Conservation (phyloP, 805 yeast species). For the Cyberlindnera americana region DNA sequence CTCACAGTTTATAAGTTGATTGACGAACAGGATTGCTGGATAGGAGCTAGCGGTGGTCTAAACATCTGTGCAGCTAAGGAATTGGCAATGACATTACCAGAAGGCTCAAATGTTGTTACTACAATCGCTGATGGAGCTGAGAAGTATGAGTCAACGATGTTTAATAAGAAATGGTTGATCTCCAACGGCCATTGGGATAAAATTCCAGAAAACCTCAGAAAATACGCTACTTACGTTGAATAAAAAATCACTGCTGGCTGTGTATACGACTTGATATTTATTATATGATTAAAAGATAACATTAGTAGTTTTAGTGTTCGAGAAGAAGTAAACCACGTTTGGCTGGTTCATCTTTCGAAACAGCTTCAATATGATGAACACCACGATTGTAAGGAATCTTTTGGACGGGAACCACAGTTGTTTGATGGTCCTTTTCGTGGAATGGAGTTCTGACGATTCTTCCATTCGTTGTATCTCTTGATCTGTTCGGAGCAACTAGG, state of each 20-base stretch:
- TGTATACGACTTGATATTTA: no score
- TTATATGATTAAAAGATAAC: no score
- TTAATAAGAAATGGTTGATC: constrained; percentile 20
- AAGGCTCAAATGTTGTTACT: constrained; percentile 26
- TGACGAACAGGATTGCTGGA: constrained; percentile 19
- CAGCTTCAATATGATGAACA: no score
- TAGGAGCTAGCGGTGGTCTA: constrained; percentile 27
- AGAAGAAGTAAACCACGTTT: no score
- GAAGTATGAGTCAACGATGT: constrained; percentile 23
- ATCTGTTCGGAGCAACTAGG: no score
- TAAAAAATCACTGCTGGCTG: neutral
- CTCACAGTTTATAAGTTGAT: constrained; percentile 17
- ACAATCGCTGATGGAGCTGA: constrained; percentile 26
- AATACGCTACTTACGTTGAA: constrained; percentile 17
- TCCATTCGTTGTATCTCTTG: no score
- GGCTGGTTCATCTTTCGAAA: no score
- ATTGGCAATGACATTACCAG: constrained; percentile 23
- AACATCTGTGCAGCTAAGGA: constrained; percentile 23
- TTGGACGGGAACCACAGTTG: no score
- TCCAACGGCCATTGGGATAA: constrained; percentile 25
- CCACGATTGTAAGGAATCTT: no score
- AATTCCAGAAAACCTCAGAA: constrained; percentile 18
- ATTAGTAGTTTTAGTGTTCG: no score
- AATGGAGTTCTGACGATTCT: no score
- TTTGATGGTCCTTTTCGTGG: no score